phyloP scores from a whole-genome alignment of 2,329 filamentous ascomycete species.

The Tolypocladium inflatum region DNA sequence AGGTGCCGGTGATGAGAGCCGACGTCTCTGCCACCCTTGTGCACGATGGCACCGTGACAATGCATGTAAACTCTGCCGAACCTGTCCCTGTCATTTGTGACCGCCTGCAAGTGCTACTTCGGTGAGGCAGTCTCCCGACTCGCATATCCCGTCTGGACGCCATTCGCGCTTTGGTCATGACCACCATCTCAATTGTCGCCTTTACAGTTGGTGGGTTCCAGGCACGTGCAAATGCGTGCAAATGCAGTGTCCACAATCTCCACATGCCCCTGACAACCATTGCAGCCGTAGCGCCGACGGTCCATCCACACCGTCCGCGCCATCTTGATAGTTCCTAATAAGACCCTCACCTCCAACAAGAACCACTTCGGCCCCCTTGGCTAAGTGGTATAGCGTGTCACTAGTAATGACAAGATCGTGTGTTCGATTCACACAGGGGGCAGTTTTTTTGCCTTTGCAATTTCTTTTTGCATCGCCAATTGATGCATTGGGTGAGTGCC shows the following conservation, averaged over 20 bases:
- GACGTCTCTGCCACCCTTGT: not conserved
- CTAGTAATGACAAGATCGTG: constrained; percentile 26
- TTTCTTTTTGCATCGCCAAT: no score
- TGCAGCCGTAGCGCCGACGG: not conserved
- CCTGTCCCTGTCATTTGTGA: no score
- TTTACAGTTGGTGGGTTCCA: not conserved
- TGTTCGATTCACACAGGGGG: constrained; percentile 24
- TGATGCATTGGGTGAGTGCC: no score
- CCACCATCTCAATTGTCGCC: not conserved
- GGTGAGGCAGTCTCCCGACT: not conserved
- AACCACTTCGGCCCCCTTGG: constrained; percentile 15
- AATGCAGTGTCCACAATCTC: not conserved
- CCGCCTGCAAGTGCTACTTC: not conserved
- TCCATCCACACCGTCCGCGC: not conserved
- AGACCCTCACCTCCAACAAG: not conserved
- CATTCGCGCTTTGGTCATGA: not conserved
- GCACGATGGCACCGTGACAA: no score
- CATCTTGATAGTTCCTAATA: not conserved
- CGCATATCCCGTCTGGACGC: not conserved
- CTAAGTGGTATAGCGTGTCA: constrained; percentile 26
- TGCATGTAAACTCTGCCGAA: no score
- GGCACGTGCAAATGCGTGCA: no score
- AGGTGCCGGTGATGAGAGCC: not conserved
- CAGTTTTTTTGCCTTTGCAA: constrained; percentile 6
- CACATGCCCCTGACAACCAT: not conserved